Base-by-base conservation (phyloP, 1,139 yeast genomes). In the Barnettozyma hawaiiensis region DNA sequence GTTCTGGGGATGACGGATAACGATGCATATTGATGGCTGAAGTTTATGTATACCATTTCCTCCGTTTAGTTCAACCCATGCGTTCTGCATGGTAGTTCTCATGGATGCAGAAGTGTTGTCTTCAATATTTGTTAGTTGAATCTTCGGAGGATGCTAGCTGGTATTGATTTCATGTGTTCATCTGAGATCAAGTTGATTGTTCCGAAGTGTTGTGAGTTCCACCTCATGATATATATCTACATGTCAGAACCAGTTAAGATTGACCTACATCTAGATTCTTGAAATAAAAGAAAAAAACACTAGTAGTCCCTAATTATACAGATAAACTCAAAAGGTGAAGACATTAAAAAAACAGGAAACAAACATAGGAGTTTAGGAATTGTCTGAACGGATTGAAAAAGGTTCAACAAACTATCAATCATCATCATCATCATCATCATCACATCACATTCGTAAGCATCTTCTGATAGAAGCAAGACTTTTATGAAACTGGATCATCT, bases 131-230 rank as follows among this genome's bases (percentile, higher is more conserved):
- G 21, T 9, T n/a, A 29, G 32, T 18, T 26, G 29, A 26, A 16
- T 26, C 32, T 18, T 29, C 7, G 32, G 32, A 10, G 9, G 5
- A 29, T 2, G 10, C 32, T 29, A 12, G 16, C 20, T 29, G 3
- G 14, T 18, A 14, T 18, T 29, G 32, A 9, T 10, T 20, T 19
- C 35, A 14, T 34, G 37, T 23, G 29, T 34, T 34, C 28, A 16
- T 22, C 21, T 22, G 32, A 26, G 39, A 14, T 21, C 32, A 16
- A 32, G 37, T 28, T 36, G 35, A 36, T 36, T n/a, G 46, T 43
- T 43, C 31, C 43, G 42, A 9, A 7, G 21, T 33, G 12, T 11
- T 21, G 33, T 36, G 44, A 16, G 14, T 6, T 35, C 16, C n/a
- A 12, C 11, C 16, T 10, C 43, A 34, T 28, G 20, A 23, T 9